Percentiles rank a stretch among this genome's conserved stretches.
phyloP scores from a whole-genome alignment of 2,329 filamentous ascomycete genomes.

The Colletotrichum australisinense region DNA sequence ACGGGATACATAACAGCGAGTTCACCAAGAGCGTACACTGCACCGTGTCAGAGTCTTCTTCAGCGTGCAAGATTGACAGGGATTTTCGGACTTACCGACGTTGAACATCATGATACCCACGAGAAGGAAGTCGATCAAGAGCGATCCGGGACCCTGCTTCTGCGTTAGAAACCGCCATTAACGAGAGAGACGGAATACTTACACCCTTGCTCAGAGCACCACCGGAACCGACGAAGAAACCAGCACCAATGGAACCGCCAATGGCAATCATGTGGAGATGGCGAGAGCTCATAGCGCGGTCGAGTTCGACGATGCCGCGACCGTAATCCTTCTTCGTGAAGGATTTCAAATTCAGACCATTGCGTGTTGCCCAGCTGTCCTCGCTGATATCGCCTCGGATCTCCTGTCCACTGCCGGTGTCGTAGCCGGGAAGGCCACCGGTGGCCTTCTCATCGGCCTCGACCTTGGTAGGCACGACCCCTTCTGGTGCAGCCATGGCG shows the following conservation, averaged over 20 bases:
- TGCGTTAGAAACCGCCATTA: background rate
- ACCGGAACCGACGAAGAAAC: slow-evolving; percentile 72
- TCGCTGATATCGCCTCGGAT: slow-evolving; percentile 37
- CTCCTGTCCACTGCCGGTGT: slow-evolving; percentile 33
- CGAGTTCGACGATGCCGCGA: slow-evolving; percentile 46
- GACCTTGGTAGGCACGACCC: slow-evolving; percentile 27
- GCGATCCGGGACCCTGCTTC: slow-evolving; percentile 49
- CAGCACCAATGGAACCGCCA: slow-evolving; percentile 70
- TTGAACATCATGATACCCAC: slow-evolving; percentile 72
- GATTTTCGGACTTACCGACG: slow-evolving; percentile 44
- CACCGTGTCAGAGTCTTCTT: background rate
- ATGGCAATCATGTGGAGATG: slow-evolving; percentile 74
- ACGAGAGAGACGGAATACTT: background rate
- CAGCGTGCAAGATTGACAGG: accelerated
- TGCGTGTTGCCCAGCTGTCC: slow-evolving; percentile 49
- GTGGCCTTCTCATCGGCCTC: slow-evolving; percentile 32
- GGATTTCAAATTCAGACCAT: slow-evolving; percentile 52
- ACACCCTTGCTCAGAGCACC: slow-evolving; percentile 60
- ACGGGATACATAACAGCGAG: slow-evolving; percentile 71
- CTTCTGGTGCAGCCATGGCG: slow-evolving; percentile 30
- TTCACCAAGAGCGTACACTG: slow-evolving; percentile 70
- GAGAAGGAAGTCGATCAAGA: slow-evolving; percentile 64
- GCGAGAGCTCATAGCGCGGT: slow-evolving; percentile 63
- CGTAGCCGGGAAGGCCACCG: slow-evolving; percentile 23
- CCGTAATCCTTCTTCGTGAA: slow-evolving; percentile 47